A percentile compares a stretch with the other conserved stretches of the same genome.
phyloP scores from a whole-genome alignment of 768 basidiomycete species.

The Hortiboletus campestris region DNA sequence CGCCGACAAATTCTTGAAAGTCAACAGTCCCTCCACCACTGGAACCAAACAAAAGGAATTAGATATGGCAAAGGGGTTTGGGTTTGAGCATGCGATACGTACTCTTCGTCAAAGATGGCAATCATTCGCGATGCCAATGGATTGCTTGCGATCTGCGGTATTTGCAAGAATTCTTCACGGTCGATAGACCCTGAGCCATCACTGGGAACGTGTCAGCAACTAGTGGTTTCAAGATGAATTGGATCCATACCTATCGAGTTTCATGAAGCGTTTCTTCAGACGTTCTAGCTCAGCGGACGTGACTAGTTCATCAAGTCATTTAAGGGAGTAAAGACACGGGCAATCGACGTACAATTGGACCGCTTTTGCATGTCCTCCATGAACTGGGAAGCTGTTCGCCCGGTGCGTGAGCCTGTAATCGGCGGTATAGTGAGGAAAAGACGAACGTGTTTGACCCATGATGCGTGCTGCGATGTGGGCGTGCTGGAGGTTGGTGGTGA shows the following conservation, averaged over 20 bases:
- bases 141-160: slow-evolving; percentile 98
- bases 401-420: slow-evolving; percentile 3
- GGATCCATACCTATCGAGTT: slow-evolving; percentile 78
- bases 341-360: slow-evolving; percentile 82
- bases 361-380: slow-evolving; percentile 98
- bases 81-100: slow-evolving; percentile 36
- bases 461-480: slow-evolving; percentile 17
- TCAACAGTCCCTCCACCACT: slow-evolving; percentile 99
- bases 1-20: slow-evolving; percentile 98
- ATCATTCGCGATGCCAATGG: slow-evolving; percentile 97
- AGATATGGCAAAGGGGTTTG: neutral
- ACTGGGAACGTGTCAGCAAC: slow-evolving; percentile 37
- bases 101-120: slow-evolving; percentile 99
- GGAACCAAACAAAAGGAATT: neutral
- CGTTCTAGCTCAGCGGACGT: slow-evolving; percentile 91
- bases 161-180: slow-evolving; percentile 97
- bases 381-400: slow-evolving; percentile 77
- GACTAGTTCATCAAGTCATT: slow-evolving; percentile 52
- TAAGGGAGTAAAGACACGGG: neutral
- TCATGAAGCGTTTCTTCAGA: slow-evolving; percentile 99
- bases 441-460: slow-evolving; percentile 87
- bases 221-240: neutral
- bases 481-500: neutral
- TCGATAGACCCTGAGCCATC: slow-evolving; percentile 98
- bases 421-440: neutral